phyloP scores from a whole-genome alignment of 2,329 filamentous ascomycete genomes.

The Colletotrichum theobromicola region DNA sequence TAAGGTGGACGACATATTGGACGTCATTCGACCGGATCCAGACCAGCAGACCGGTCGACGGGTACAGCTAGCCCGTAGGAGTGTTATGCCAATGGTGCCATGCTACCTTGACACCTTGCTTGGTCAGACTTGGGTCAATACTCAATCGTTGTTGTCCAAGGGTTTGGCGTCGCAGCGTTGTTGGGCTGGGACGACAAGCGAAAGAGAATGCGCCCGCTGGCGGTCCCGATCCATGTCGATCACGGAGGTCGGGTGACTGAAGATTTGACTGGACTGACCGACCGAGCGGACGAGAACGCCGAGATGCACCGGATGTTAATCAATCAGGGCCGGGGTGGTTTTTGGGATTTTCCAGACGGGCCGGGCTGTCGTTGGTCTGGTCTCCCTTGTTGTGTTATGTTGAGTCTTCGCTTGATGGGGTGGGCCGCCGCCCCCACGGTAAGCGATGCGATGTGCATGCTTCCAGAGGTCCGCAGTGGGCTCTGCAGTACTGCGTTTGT shows the following conservation, averaged over 20 bases:
- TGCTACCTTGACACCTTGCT: background rate
- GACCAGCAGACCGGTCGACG: background rate
- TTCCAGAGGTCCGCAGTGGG: background rate
- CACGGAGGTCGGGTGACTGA: constrained; percentile 7
- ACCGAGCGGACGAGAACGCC: constrained; percentile 2
- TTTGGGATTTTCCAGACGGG: background rate
- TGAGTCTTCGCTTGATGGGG: background rate
- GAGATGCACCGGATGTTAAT: constrained; percentile 4
- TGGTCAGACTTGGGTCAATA: background rate
- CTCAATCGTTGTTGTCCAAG: background rate
- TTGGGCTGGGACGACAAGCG: background rate
- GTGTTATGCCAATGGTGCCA: background rate
- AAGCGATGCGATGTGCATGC: background rate
- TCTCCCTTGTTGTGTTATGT: background rate
- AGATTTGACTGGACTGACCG: background rate
- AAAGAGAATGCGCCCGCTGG: constrained; percentile 5
- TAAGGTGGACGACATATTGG: background rate
- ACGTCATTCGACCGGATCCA: constrained; percentile 11
- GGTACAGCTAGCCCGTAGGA: background rate
- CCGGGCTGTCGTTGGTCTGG: background rate
- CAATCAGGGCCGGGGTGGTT: background rate
- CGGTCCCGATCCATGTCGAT: background rate
- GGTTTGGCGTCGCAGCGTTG: background rate
- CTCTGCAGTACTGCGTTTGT: background rate
- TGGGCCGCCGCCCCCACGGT: background rate